A percentile compares a stretch with the other conserved stretches of the same genome.
These are phyloP conservation scores for Bremia lactucae DNA, from an alignment of 352 stramenopile species.

Conservation along the genomic window DNA sequence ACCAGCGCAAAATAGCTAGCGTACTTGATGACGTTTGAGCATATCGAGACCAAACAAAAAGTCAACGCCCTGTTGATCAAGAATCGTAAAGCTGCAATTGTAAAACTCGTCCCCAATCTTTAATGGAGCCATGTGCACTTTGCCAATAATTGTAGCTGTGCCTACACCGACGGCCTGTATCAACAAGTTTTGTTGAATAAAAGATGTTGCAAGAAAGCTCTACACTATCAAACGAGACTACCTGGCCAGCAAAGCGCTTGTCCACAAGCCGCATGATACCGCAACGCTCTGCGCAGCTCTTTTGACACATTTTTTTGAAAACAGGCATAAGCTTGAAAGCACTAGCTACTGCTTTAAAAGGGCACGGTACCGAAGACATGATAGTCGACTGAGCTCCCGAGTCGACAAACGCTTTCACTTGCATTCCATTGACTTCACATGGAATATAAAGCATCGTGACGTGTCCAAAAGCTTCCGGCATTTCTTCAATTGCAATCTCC, in stretches of 20 bases:
- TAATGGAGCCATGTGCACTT: constrained; percentile 88
- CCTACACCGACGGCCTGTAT: constrained; percentile 89
- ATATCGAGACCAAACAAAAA: constrained; percentile 98
- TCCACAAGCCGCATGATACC: constrained; percentile 86
- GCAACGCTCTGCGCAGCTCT: constrained; percentile 84
- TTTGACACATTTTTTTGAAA: too few species aligned
- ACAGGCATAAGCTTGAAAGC: background rate
- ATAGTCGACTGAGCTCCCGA: constrained; percentile 87
- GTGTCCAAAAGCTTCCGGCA: constrained; percentile 75
- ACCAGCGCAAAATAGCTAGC: too few species aligned
- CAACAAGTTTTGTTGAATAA: too few species aligned
- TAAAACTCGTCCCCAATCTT: constrained; percentile 87
- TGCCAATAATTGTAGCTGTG: constrained; percentile 93
- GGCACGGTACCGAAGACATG: constrained; percentile 88
- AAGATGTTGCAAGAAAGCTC: too few species aligned
- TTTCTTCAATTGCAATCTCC: constrained; percentile 84
- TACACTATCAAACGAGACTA: too few species aligned
- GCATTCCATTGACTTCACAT: constrained; percentile 68
- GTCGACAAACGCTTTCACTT: constrained; percentile 88
- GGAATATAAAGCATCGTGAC: constrained; percentile 87
- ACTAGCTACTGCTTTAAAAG: too few species aligned
- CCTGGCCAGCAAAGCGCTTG: constrained; percentile 81
- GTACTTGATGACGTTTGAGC: constrained; percentile 92
- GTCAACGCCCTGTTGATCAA: constrained; percentile 91
- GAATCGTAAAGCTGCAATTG: constrained; percentile 91